A percentile compares a stretch with the other conserved stretches of the same genome.
phyloP scores from a whole-genome alignment of 2,329 filamentous ascomycete species.

The Harringtonia lauricola region DNA sequence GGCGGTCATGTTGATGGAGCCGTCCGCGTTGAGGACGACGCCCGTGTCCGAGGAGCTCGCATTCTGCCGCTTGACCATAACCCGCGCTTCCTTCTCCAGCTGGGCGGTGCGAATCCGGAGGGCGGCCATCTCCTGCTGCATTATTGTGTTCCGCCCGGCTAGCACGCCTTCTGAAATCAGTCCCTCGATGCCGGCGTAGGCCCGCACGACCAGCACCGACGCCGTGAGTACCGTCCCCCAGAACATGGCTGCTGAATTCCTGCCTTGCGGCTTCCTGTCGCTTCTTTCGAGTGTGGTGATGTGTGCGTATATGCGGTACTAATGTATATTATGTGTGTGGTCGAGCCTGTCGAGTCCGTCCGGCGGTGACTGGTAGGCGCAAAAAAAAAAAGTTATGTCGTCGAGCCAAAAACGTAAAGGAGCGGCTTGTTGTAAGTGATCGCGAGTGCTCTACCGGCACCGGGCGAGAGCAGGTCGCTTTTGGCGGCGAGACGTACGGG shows the following conservation, averaged over 20 bases:
- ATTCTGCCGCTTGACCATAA: constrained; percentile 8
- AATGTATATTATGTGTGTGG: no score
- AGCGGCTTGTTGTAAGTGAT: no score
- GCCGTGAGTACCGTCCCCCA: constrained; percentile 23
- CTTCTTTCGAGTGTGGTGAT: neutral
- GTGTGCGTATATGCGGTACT: no score
- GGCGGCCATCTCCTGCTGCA: constrained; percentile 20
- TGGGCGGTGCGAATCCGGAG: no score
- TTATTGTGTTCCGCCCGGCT: constrained; percentile 12
- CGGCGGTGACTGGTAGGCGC: constrained; percentile 5
- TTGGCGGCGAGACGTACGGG: neutral
- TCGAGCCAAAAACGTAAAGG: neutral
- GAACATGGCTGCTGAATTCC: constrained; percentile 19
- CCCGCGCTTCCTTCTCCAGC: constrained; percentile 1
- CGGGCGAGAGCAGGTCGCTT: neutral
- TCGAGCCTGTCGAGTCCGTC: constrained; percentile 7
- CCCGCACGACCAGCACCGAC: constrained; percentile 24
- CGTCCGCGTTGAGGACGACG: constrained; percentile 27
- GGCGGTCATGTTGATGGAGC: constrained; percentile 38
- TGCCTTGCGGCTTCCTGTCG: neutral
- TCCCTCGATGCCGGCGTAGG: constrained; percentile 21
- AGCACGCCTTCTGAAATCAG: constrained; percentile 15
- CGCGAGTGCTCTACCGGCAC: neutral
- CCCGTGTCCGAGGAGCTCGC: constrained; percentile 9
- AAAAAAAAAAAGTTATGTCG: neutral